phyloP scores from a whole-genome alignment of 495 filamentous ascomycete genomes.

The Podospora appendiculata region DNA sequence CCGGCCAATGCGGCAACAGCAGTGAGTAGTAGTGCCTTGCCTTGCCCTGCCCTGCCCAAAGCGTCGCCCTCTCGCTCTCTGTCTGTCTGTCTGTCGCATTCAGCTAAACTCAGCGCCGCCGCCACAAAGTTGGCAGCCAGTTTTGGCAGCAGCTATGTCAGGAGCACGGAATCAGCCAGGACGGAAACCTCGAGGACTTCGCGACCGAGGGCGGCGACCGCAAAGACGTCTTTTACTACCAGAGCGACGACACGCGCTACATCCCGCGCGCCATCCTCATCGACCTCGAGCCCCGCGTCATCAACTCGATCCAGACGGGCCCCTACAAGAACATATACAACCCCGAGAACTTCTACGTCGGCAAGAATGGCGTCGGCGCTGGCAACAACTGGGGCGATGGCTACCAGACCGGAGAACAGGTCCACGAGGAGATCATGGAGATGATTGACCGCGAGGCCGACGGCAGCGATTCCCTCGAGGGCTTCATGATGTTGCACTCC shows the following conservation, averaged over 20 bases:
- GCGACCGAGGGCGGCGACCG: constrained; percentile 94
- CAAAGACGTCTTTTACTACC: constrained; percentile 99
- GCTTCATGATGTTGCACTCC: constrained; percentile 97
- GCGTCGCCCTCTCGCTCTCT: background rate
- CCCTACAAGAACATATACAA: constrained; percentile 98
- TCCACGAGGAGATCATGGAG: constrained; percentile 96
- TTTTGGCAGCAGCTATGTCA: constrained; percentile 98
- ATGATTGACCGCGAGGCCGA: constrained; percentile 99
- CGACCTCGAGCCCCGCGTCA: constrained; percentile 83
- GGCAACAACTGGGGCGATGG: constrained; percentile 98
- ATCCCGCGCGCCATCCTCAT: constrained; percentile 94
- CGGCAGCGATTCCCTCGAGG: constrained; percentile 94
- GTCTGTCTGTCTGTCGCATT: background rate
- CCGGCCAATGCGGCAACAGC: constrained; percentile 98
- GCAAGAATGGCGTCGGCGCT: constrained; percentile 83
- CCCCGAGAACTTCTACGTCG: constrained; percentile 95
- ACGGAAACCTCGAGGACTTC: constrained; percentile 93
- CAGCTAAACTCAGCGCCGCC: too few relatives aligned
- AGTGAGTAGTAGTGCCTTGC: constrained; percentile 49
- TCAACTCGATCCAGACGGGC: constrained; percentile 84
- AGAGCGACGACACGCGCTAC: constrained; percentile 96
- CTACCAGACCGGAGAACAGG: constrained; percentile 82
- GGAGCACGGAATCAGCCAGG: constrained; percentile 95
- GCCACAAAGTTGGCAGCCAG: constrained; percentile 72
- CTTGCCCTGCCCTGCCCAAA: background rate